Evolutionary conservation across 1,284 basidiomycete genomes (phyloP), one percentile per base, ranked within the genome.

Genomic region (Tranzscheliella williamsii): DNA sequence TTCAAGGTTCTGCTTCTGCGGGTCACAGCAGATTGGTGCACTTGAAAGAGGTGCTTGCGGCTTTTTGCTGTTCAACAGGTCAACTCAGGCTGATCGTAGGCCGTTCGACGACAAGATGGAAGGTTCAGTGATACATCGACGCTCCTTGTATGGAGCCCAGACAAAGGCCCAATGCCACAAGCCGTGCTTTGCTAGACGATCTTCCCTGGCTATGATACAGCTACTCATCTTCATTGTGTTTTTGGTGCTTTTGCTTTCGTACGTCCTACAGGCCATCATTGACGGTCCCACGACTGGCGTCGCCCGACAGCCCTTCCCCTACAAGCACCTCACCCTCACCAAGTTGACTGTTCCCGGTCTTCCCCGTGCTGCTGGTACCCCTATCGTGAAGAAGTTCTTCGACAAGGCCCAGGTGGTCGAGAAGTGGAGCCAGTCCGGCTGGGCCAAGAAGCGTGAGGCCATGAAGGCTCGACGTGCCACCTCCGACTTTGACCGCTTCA

Each of bases 261-360:
- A 9, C 27, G 11, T 29, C 11, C 9, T 16, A 33, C 32, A 33
- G 32, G 94, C 93, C 39, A 85, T 98, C 79, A 87, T 97, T 76
- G 94, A 97, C 81, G 92, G 92, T 51, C 93, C 94, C 63, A 84
- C 85, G 42, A 90, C 91, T 55, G 86, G 85, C 66, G 94, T 98
- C 42, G 86, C 91, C 71, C 91, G 94, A 75, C 94, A 97, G 82
- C 79, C 88, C 26, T 89, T 87, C 84, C 85, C 89, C 68, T 96
- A 89, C 87, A 89, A 89, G 79, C 86, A 95, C 82, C 84, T 97
- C 73, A 86, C 87, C 79, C 88, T 98, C 78, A 97, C 93, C 32
- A 88, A 90, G 60, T 83, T 93, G 80, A 83, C 85, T 74, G 83
- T 97, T 72, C 84, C 86, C 69, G 86, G 85, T 65, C 86, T 98